Base-by-base conservation (phyloP, 1,139 yeast species). In the Fermentozyma sake region DNA sequence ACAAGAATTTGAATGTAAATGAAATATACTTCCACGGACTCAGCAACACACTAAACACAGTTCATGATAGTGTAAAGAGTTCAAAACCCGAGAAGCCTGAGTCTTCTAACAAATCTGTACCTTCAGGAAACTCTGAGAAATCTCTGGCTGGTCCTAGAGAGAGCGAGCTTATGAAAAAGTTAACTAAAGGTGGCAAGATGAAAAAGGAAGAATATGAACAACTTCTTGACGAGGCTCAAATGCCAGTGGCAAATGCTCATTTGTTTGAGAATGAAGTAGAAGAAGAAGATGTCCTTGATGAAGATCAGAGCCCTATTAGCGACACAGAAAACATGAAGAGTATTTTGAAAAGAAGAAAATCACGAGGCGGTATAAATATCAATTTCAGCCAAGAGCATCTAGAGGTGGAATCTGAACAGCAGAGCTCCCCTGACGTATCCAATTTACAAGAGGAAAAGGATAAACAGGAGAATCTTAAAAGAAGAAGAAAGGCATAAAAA, bases 11-110 rank as follows among this genome's bases (percentile, higher is more conserved):
- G 33, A 64, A 61, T 37, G 58, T 59, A 5, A 57, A 51, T 34
- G 69, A 62, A 25, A 55, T 61, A n/a, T 58, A 57, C 37, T 63
- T 62, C 38, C 51, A 60, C 34, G 64, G 65, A 10, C 38, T 57
- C 22, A 48, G 57, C 29, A 47, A 47, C 27, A 34, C 53, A 2
- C 26, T 40, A 17, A 40, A 40, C 18, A 40, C 44, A 4, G 46
- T 42, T 3, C 44, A 40, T 27, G 38, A 39, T 14, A 36, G 38
- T 16, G 27, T 32, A n/a, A 21, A 18, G 12, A 17, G 13, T 18
- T 16, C 18, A 10, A 16, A 8, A 6, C 14, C 27, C 7, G 18
- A 13, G 16, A 6, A 16, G 7, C 15, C 27, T 9, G 27, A 14
- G 6, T 12, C 18, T 8, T 15, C 14, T 9, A 14, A 12, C 28